Evolutionary conservation across 345 rosid genomes (phyloP).

Genomic region (Cardamine resedifolia): DNA sequence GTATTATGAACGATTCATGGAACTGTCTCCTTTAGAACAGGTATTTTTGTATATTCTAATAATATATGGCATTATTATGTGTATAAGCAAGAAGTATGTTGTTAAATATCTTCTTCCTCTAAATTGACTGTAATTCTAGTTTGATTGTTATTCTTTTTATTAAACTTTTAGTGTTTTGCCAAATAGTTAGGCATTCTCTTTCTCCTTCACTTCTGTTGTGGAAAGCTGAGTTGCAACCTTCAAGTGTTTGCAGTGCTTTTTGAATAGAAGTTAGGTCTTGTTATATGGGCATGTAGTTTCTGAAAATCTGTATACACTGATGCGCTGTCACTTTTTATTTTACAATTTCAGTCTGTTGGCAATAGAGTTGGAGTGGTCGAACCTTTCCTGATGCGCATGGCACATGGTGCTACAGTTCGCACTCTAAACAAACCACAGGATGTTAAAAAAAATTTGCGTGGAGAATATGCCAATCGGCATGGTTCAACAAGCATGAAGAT

Average conservation of each 20-base stretch:
- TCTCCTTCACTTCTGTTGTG: slow-evolving; percentile 4
- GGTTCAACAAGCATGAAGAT: slow-evolving; percentile 46
- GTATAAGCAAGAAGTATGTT: slow-evolving; percentile 12
- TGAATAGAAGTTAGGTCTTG: slow-evolving; percentile 10
- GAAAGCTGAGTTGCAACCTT: slow-evolving; percentile 12
- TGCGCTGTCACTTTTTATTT: slow-evolving; percentile 21
- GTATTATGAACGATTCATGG: slow-evolving; percentile 85
- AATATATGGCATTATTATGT: slow-evolving; percentile 6
- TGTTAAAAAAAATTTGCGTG: slow-evolving; percentile 40
- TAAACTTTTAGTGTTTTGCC: background rate
- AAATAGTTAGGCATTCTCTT: background rate
- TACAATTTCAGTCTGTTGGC: slow-evolving; percentile 80
- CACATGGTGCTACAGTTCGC: slow-evolving; percentile 86
- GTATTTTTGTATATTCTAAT: slow-evolving; percentile 41
- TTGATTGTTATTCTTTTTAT: slow-evolving; percentile 7
- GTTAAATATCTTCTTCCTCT: background rate
- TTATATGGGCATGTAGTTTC: slow-evolving; percentile 8
- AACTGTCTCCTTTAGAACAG: slow-evolving; percentile 84
- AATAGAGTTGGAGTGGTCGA: slow-evolving; percentile 91
- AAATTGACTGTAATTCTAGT: slow-evolving; percentile 16
- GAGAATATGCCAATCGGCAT: slow-evolving; percentile 43
- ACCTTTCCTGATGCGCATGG: slow-evolving; percentile 98
- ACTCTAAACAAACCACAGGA: slow-evolving; percentile 47
- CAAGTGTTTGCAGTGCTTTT: slow-evolving; percentile 11
- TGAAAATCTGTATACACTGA: slow-evolving; percentile 15